Percentiles rank a stretch among this genome's conserved stretches.
Conservation (phyloP, 169 alveolate genomes). For the Eimeria praecox region DNA sequence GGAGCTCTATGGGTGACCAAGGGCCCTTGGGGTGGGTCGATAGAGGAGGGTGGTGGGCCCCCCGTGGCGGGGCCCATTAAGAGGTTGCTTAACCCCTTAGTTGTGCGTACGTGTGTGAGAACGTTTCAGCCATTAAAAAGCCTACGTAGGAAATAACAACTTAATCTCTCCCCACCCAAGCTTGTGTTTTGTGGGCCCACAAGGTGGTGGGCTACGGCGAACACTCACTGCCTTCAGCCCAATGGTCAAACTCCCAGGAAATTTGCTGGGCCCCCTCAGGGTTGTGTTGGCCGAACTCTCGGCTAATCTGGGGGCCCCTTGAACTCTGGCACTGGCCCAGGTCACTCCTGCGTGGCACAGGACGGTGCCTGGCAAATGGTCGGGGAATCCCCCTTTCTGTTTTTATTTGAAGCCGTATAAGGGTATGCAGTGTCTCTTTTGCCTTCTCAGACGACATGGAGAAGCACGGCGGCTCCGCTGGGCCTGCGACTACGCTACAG, state of each 20-base stretch:
- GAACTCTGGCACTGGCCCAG: neutral
- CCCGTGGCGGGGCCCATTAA: neutral
- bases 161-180: neutral
- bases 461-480: neutral
- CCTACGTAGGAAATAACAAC: neutral
- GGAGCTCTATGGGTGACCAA: neutral
- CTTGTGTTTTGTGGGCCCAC: neutral
- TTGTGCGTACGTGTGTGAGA: no score
- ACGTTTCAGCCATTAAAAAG: no score
- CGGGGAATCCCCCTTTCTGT: neutral
- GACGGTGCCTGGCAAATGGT: neutral
- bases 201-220: constrained; percentile 5
- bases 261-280: neutral
- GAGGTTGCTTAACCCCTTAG: neutral
- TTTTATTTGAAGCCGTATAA: neutral
- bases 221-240: neutral
- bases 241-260: neutral
- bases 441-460: neutral
- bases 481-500: neutral
- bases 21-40: neutral
- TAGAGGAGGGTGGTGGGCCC: neutral
- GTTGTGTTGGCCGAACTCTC: neutral
- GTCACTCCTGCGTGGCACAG: neutral
- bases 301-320: constrained; percentile 1
- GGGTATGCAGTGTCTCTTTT: neutral